Percentiles rank a stretch among this genome's conserved stretches.
Conservation (phyloP, 192 early-diverging fungal species). For the Coemansia sp. region DNA sequence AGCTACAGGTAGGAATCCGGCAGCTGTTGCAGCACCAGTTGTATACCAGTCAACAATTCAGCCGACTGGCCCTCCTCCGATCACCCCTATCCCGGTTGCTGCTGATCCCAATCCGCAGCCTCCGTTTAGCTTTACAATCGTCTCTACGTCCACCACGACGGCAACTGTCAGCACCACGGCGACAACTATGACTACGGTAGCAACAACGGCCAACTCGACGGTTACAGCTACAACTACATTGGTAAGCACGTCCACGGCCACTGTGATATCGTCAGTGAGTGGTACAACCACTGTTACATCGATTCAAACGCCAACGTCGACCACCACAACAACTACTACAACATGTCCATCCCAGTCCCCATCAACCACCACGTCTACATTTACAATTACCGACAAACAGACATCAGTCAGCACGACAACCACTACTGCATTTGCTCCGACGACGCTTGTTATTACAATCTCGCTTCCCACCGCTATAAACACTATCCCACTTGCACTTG, state of each 20-base stretch:
- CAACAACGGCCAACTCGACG: background rate
- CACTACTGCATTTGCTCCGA: background rate
- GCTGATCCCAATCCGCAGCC: background rate
- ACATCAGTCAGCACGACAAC: conserved; percentile 13
- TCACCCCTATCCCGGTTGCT: background rate
- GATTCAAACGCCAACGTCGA: conserved; percentile 7
- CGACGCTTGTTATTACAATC: background rate
- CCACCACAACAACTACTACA: background rate
- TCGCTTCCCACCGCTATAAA: background rate
- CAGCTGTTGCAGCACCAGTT: background rate
- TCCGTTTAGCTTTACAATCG: background rate
- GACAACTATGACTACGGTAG: conserved; percentile 7
- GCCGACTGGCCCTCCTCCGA: background rate
- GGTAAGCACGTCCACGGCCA: background rate
- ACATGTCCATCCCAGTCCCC: background rate
- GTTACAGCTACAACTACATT: conserved; percentile 13
- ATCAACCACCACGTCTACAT: conserved; percentile 1
- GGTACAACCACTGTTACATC: conserved; percentile 1
- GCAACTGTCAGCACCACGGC: conserved; percentile 12
- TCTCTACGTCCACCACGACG: conserved; percentile 10
- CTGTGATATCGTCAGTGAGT: conserved; percentile 1
- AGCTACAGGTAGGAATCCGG: background rate
- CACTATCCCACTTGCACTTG: background rate
- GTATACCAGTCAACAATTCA: background rate
- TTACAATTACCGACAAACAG: conserved; percentile 1